phyloP scores from a whole-genome alignment of 768 basidiomycete species.

The Mycena galericulata region DNA sequence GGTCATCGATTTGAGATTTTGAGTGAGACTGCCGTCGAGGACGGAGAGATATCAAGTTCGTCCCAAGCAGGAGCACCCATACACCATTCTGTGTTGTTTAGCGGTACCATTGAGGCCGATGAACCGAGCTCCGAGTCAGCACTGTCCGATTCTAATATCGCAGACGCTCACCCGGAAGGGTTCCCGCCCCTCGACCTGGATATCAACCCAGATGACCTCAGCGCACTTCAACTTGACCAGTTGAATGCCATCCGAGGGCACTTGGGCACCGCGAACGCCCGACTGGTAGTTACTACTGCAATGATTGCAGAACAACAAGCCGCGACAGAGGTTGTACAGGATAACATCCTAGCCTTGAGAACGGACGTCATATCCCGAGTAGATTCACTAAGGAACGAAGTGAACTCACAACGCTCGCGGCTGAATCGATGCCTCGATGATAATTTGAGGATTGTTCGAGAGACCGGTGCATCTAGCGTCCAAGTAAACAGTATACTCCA shows the following conservation, averaged over 20 bases:
- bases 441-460: not conserved
- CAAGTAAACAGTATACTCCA: not conserved
- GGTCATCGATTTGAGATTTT: not conserved
- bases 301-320: not conserved
- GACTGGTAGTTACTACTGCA: not conserved
- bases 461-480: not conserved
- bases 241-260: constrained; percentile 2
- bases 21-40: not conserved
- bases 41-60: not conserved
- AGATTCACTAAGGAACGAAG: not conserved
- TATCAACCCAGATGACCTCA: not conserved
- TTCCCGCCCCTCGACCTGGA: not conserved
- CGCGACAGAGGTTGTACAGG: not conserved
- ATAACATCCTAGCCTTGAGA: not conserved
- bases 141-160: not conserved
- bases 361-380: not conserved
- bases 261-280: not conserved
- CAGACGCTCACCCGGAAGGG: not conserved
- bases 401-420: not conserved
- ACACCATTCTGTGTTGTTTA: not conserved
- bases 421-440: not conserved
- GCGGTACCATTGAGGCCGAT: not conserved
- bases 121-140: not conserved
- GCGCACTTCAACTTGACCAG: not conserved
- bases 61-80: not conserved